A percentile compares a stretch with the other conserved stretches of the same genome.
Evolutionary conservation across 83 land plant genomes (phyloP).

Genomic region (Picea mariana): DNA sequence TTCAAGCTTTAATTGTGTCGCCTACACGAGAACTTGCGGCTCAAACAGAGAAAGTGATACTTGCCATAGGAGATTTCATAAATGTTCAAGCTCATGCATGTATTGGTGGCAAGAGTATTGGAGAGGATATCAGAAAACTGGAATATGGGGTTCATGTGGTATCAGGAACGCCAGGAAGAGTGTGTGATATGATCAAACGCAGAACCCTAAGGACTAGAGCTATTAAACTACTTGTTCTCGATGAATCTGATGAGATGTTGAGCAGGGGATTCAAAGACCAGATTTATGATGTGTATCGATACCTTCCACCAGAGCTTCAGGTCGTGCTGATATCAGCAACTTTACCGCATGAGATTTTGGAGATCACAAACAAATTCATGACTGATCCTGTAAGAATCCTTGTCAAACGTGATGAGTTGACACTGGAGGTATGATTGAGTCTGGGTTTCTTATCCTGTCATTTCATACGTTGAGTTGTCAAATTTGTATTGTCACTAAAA

Average conservation of each 20-base stretch:
- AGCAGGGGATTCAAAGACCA: constrained; percentile 99
- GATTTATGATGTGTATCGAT: constrained; percentile 93
- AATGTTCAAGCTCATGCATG: constrained; percentile 91
- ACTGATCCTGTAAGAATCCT: constrained; percentile 95
- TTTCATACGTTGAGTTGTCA: background rate
- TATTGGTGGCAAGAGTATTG: constrained; percentile 90
- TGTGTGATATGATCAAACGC: constrained; percentile 97
- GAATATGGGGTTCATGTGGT: constrained; percentile 98
- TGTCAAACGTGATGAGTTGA: constrained; percentile 99
- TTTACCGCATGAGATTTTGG: constrained; percentile 94
- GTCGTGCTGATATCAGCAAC: constrained; percentile 94
- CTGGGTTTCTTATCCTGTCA: background rate
- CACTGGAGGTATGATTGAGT: constrained; percentile 69
- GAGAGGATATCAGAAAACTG: constrained; percentile 91
- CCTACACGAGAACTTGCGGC: constrained; percentile 94
- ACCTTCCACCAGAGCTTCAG: constrained; percentile 97
- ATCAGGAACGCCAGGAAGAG: constrained; percentile 98
- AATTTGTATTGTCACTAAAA: background rate
- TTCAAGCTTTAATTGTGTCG: constrained; percentile 90
- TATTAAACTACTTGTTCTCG: constrained; percentile 87
- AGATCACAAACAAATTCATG: constrained; percentile 99
- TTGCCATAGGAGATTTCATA: constrained; percentile 82
- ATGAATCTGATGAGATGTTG: constrained; percentile 99
- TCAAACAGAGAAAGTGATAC: constrained; percentile 84
- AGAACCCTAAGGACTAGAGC: constrained; percentile 88